A percentile compares a stretch with the other conserved stretches of the same genome.
These are phyloP conservation scores for Lathyrus oleraceus DNA, from an alignment of 306 rosid genomes.

Conservation along the genomic window DNA sequence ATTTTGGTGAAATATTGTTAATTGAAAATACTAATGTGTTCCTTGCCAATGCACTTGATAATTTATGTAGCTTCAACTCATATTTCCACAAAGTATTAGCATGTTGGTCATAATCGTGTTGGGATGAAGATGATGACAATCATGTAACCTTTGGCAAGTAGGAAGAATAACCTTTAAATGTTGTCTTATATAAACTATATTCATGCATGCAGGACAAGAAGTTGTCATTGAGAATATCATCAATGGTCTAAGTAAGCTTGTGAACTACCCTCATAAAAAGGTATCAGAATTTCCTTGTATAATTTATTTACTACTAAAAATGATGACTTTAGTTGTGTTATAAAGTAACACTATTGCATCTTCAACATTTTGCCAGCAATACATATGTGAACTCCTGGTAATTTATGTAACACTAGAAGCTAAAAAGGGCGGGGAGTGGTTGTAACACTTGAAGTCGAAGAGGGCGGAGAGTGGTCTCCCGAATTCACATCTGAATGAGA, in stretches of 20 bases:
- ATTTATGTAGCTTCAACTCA: constrained; percentile 6
- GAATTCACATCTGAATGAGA: no score
- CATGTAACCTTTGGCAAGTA: constrained; percentile 19
- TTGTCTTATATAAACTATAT: constrained; percentile 28
- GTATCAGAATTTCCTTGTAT: constrained; percentile 44
- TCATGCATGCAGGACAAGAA: constrained; percentile 67
- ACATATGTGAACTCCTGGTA: constrained; percentile 2
- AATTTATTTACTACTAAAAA: constrained; percentile 31
- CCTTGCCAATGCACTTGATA: constrained; percentile 3
- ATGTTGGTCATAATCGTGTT: background rate
- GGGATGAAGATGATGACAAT: constrained; percentile 1
- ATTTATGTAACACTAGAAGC: no score
- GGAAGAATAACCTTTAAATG: background rate
- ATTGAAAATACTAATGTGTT: background rate
- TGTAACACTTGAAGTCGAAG: no score
- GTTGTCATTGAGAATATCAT: constrained; percentile 63
- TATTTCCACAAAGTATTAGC: constrained; percentile 17
- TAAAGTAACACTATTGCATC: constrained; percentile 10
- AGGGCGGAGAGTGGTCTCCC: no score
- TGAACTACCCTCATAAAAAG: constrained; percentile 77
- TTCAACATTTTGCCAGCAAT: background rate
- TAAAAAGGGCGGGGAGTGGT: no score
- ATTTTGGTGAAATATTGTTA: constrained; percentile 17
- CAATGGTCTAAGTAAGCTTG: constrained; percentile 59
- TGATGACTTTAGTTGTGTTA: constrained; percentile 24